These are phyloP conservation scores for Colletotrichum eleusines DNA, from an alignment of 2,329 filamentous ascomycete genomes.

Conservation along the genomic window DNA sequence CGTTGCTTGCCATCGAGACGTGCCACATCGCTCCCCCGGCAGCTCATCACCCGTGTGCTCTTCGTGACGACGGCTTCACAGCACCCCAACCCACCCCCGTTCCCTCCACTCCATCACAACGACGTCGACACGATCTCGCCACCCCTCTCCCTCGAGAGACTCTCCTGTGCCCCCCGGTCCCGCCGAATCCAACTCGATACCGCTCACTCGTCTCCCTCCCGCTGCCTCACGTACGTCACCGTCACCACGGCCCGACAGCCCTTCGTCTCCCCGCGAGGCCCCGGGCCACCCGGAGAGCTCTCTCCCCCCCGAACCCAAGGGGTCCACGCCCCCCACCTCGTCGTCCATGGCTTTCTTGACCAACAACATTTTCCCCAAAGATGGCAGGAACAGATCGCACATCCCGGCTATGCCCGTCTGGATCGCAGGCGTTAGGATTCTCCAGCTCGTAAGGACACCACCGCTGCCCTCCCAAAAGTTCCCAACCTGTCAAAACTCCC, in stretches of 20 bases:
- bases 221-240: not conserved
- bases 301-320: slow-evolving; percentile 29
- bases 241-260: slow-evolving; percentile 15
- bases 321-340: slow-evolving; percentile 27
- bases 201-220: not conserved
- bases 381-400: slow-evolving; percentile 41
- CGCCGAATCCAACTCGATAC: slow-evolving; percentile 12
- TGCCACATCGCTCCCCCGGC: not conserved
- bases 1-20: not conserved
- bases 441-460: slow-evolving; percentile 39
- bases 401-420: slow-evolving; percentile 43
- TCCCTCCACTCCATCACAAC: slow-evolving; percentile 10
- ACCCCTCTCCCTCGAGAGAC: slow-evolving; percentile 17
- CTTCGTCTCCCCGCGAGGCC: slow-evolving; percentile 34
- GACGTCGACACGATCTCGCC: slow-evolving; percentile 20
- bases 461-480: no score
- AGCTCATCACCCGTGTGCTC: not conserved
- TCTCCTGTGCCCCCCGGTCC: not conserved
- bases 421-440: slow-evolving; percentile 39
- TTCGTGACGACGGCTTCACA: slow-evolving; percentile 12
- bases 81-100: not conserved
- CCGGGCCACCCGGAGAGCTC: slow-evolving; percentile 37
- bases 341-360: slow-evolving; percentile 40
- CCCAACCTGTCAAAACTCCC: not conserved
- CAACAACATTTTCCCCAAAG: slow-evolving; percentile 42